Base-by-base conservation (phyloP, 306 rosid species). In the Cicer pinnatifidum region DNA sequence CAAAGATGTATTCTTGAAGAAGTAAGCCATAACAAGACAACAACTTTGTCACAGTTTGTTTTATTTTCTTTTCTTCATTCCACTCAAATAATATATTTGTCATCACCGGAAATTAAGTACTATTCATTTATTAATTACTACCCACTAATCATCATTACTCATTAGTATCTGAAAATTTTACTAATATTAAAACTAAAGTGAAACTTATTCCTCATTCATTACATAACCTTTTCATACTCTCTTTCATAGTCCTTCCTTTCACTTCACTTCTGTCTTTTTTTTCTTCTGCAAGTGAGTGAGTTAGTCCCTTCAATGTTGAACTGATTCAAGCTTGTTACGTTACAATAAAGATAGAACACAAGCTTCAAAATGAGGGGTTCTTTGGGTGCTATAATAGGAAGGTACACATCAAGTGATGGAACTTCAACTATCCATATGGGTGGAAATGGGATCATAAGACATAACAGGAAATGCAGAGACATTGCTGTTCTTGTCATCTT, bases 391-490 rank as follows among this genome's bases (percentile, higher is more conserved):
- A 96, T 87, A 9, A 84, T 89, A 20, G 98, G 97, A 60, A 89
- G 95, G 69, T 88, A 83, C 75, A 89, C 97, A 50, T 87, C 97
- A 23, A 89, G 95, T 82, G 95, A 91, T 86, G 98, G 97, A 65
- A 88, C 35, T 28, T 28, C 35, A 28, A 28, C 76, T 63, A 78
- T 83, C 43, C 92, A 80, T 51, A 17, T 84, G 82, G 88, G 96
- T 80, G 44, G 43, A 59, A 59, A 59, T 59, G 97, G 91, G 66
- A 90, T 91, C 86, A 91, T 94, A 37, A 88, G 82, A 71, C 93
- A 82, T 65, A 88, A 90, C 81, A 82, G 97, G 67, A 94, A 91
- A 87, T 94, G 97, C 84, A 85, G 89, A 67, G 99, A 94, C 83
- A 57, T 94, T 66, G 74, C 75, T 20, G 79, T 90, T 78, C 88